Conservation (phyloP, 345 rosid genomes). For the Populus tremula region DNA sequence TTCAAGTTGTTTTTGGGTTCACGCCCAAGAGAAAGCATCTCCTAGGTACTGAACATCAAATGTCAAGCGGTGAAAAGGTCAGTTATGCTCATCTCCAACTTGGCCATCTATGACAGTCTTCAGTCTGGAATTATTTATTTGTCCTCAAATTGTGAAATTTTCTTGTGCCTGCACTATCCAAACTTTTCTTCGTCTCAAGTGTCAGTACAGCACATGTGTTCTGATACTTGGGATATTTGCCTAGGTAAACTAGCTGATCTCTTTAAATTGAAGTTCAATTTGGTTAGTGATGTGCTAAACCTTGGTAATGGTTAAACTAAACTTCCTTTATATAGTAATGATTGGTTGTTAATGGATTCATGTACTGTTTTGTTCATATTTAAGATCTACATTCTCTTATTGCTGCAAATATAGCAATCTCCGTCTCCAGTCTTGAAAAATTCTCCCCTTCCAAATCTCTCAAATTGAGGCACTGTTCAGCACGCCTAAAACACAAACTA, state of each 20-base stretch:
- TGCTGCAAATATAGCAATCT: not conserved
- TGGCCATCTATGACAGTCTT: not conserved
- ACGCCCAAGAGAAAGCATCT: slow-evolving; percentile 54
- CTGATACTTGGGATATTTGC: not conserved
- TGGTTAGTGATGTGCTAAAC: not conserved
- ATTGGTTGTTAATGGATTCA: not conserved
- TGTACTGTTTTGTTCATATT: not conserved
- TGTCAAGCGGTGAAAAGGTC: slow-evolving; percentile 67
- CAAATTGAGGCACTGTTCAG: not conserved
- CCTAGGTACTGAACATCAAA: slow-evolving; percentile 36
- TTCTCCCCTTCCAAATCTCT: not conserved
- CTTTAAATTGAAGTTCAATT: not conserved
- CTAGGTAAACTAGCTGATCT: not conserved
- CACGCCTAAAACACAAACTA: not conserved
- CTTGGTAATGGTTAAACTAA: not conserved
- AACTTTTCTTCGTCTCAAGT: not conserved
- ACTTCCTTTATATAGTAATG: not conserved
- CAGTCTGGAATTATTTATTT: not conserved
- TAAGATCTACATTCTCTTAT: not conserved
- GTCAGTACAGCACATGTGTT: not conserved
- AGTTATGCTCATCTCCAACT: not conserved
- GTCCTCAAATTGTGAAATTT: not conserved
- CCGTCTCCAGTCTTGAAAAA: not conserved
- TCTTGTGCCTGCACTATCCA: not conserved
- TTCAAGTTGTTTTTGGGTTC: slow-evolving; percentile 71